A percentile compares a stretch with the other conserved stretches of the same genome.
These are phyloP conservation scores for Neoscytalidium dimidiatum DNA, from an alignment of 2,329 filamentous ascomycete genomes.

Conservation along the genomic window DNA sequence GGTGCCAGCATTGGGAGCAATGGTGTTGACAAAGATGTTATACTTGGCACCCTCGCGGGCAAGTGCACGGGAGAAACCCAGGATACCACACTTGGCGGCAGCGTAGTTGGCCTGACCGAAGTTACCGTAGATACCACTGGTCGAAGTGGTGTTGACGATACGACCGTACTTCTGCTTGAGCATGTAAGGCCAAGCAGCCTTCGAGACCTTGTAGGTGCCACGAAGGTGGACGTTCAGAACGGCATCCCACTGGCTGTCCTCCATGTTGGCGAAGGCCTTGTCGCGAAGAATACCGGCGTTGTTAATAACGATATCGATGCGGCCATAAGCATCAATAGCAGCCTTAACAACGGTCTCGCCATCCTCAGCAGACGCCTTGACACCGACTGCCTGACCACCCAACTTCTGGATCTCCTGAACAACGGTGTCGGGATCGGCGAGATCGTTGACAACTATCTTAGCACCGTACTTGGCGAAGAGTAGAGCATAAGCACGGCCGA, in stretches of 20 bases:
- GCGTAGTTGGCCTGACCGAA: slow-evolving; percentile 99
- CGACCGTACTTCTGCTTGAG: slow-evolving; percentile 98
- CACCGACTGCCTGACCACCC: slow-evolving; percentile 86
- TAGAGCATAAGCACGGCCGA: slow-evolving; percentile 87
- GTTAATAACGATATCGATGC: slow-evolving; percentile 94
- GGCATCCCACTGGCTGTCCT: slow-evolving; percentile 87
- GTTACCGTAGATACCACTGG: slow-evolving; percentile 97
- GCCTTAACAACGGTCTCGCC: slow-evolving; percentile 89
- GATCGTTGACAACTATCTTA: slow-evolving; percentile 89
- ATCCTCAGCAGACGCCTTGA: slow-evolving; percentile 92
- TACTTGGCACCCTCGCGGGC: slow-evolving; percentile 94
- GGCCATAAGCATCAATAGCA: slow-evolving; percentile 90
- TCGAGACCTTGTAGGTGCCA: slow-evolving; percentile 94
- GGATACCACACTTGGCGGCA: slow-evolving; percentile 71
- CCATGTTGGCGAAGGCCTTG: slow-evolving; percentile 98
- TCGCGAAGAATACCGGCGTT: slow-evolving; percentile 97
- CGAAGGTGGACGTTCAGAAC: slow-evolving; percentile 91
- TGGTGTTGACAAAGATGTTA: slow-evolving; percentile 98
- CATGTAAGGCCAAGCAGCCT: slow-evolving; percentile 97
- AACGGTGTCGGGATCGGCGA: slow-evolving; percentile 87
- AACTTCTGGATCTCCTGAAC: slow-evolving; percentile 89
- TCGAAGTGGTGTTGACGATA: slow-evolving; percentile 94
- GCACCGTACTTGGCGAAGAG: slow-evolving; percentile 84
- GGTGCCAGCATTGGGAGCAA: slow-evolving; percentile 95
- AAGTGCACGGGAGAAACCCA: slow-evolving; percentile 91